Base-by-base conservation (phyloP, 345 rosid species). In the Gossypium thurberi region DNA sequence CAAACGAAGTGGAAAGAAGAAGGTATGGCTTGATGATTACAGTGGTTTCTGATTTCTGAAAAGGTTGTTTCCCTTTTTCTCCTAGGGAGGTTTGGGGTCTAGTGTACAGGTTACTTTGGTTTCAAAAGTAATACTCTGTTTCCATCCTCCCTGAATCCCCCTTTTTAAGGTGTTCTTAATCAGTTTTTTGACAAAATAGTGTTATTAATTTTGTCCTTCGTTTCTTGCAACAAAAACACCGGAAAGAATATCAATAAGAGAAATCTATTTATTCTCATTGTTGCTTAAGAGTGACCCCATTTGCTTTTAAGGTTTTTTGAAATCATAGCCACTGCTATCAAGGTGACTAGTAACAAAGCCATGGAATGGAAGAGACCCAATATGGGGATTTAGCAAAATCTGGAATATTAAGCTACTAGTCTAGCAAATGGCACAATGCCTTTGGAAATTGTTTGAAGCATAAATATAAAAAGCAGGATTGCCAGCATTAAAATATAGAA, bases 1-100 rank as follows among this genome's bases (percentile, higher is more conserved):
- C 99, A 43, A 84, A 65, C 75, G 98, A 92, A 74, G 83, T 80
- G 25, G 98, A 92, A 76, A 91, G 79, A 73, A 89, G 70, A 87
- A 92, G 98, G 98, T 94, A 80, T 21, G 13, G 23, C 40, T 1
- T 21, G 5, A 66, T 21, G 42, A 66, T 25, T 47, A 47, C 56
- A 66, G 15, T 47, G 8, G n/a, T 66, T 63, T n/a, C 56, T 13
- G 40, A 14, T 66, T 65, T 66, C 37, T 25, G 55, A n/a, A 21
- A 13, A 44, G 9, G 42, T 23, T 46, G 25, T 43, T 17, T 47
- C 57, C 20, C 68, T 25, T 47, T 67, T 37, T 15, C 44, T 26
- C 15, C 2, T 51, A 26, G 47, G 53, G 40, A 6, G 33, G 52
- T 10, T 2, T 3, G 70, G 53, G 17, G 70, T 44, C 8, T 21